These are phyloP conservation scores for Phytophthora podocarpi DNA, from an alignment of 352 stramenopile genomes.

Conservation along the genomic window DNA sequence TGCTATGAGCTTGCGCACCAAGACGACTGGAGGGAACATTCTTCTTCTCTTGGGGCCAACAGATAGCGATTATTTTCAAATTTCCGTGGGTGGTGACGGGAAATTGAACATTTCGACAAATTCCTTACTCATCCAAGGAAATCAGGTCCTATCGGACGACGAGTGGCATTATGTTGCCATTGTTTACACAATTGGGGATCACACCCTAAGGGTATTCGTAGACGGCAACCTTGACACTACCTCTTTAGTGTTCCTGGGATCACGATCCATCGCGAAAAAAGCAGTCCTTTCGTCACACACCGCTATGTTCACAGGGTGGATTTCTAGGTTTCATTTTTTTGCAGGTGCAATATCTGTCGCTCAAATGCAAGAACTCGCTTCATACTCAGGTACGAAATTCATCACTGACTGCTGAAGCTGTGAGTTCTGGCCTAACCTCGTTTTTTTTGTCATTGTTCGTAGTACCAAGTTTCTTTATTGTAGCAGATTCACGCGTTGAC, in stretches of 20 bases:
- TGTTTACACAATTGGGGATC: slow-evolving; percentile 18
- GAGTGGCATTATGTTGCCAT: slow-evolving; percentile 30
- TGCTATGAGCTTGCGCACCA: slow-evolving; percentile 35
- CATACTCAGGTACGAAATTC: slow-evolving; percentile 45
- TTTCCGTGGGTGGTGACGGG: slow-evolving; percentile 17
- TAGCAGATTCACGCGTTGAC: background rate
- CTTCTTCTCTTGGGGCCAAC: slow-evolving; percentile 1
- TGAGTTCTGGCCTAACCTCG: background rate
- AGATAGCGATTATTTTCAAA: slow-evolving; percentile 10
- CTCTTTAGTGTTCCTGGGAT: background rate
- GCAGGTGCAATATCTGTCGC: slow-evolving; percentile 34
- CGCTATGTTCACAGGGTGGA: slow-evolving; percentile 47
- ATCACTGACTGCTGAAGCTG: background rate
- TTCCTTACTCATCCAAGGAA: background rate
- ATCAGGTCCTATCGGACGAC: slow-evolving; percentile 8
- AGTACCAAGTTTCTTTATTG: slow-evolving; percentile 29
- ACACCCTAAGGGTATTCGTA: slow-evolving; percentile 16
- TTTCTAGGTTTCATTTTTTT: slow-evolving; percentile 54
- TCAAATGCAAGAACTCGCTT: slow-evolving; percentile 43
- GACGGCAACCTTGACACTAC: slow-evolving; percentile 17
- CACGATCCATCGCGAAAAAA: slow-evolving; percentile 13
- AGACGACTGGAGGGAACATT: slow-evolving; percentile 10
- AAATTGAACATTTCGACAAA: slow-evolving; percentile 10
- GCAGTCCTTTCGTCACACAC: slow-evolving; percentile 30
- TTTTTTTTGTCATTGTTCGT: background rate